Percentiles rank a stretch among this genome's conserved stretches.
Evolutionary conservation across 345 rosid species (phyloP).

Genomic region (Gossypium sturtianum): DNA sequence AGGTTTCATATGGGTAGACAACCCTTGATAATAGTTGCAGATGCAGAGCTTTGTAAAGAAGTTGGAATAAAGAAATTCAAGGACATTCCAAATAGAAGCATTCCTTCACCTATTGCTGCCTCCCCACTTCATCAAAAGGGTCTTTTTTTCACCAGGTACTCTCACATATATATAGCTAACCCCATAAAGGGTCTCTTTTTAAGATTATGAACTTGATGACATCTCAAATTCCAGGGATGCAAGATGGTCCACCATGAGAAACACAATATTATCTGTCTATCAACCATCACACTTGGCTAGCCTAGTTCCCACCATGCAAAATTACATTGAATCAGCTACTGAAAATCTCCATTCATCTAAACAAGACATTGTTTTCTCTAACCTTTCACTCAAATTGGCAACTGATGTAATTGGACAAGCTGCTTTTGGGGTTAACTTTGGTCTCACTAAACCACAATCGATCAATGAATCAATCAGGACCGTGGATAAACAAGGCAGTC

Average conservation of each 20-base stretch:
- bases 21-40: constrained; percentile 76
- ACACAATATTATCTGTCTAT: constrained; percentile 74
- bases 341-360: constrained; percentile 37
- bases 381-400: constrained; percentile 69
- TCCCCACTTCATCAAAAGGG: constrained; percentile 96
- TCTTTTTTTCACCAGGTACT: constrained; percentile 86
- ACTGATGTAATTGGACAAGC: constrained; percentile 90
- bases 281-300: constrained; percentile 81
- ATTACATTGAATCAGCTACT: constrained; percentile 56
- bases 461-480: constrained; percentile 15
- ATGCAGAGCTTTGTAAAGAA: constrained; percentile 79
- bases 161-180: not conserved
- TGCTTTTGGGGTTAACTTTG: constrained; percentile 77
- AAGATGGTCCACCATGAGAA: constrained; percentile 86
- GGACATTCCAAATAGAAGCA: constrained; percentile 76
- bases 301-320: constrained; percentile 75
- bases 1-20: constrained; percentile 99
- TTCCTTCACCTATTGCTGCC: constrained; percentile 87
- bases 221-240: constrained; percentile 46
- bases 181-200: not conserved
- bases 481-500: constrained; percentile 14
- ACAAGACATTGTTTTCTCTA: constrained; percentile 56
- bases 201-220: not conserved
- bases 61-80: constrained; percentile 90
- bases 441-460: constrained; percentile 46